A percentile compares a stretch with the other conserved stretches of the same genome.
Conservation (phyloP, 257 asterid genomes). For the Voacanga thouarsii region DNA sequence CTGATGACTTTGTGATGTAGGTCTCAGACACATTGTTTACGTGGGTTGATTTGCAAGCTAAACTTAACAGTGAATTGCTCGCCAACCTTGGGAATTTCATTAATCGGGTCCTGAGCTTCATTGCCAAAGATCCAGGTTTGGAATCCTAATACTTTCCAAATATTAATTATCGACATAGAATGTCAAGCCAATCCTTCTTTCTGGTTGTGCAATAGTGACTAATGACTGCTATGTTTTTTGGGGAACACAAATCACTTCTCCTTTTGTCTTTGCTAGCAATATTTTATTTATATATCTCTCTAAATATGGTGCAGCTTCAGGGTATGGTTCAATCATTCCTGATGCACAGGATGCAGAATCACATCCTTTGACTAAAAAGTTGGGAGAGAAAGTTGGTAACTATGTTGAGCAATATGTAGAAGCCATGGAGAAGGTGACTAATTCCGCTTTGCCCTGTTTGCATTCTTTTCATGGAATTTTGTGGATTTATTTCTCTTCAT, state of each 20-base stretch:
- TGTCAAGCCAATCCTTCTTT: neutral
- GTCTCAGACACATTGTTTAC: slow-evolving; percentile 92
- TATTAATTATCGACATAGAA: neutral
- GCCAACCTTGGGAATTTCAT: slow-evolving; percentile 87
- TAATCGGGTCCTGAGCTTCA: slow-evolving; percentile 92
- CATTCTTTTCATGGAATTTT: slow-evolving; percentile 6
- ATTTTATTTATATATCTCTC: neutral
- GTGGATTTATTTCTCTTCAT: slow-evolving; percentile 1
- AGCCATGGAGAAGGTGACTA: slow-evolving; percentile 88
- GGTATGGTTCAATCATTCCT: slow-evolving; percentile 90
- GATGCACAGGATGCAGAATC: slow-evolving; percentile 69
- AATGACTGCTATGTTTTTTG: neutral
- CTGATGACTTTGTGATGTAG: slow-evolving; percentile 28
- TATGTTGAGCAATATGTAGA: slow-evolving; percentile 69
- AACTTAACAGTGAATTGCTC: slow-evolving; percentile 75
- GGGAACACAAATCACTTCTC: neutral
- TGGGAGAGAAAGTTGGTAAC: slow-evolving; percentile 72
- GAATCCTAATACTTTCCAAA: neutral
- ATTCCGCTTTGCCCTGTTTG: slow-evolving; percentile 11
- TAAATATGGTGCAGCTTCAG: slow-evolving; percentile 51
- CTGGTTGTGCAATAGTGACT: neutral
- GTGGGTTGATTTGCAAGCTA: slow-evolving; percentile 95
- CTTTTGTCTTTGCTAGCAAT: neutral
- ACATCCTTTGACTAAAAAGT: slow-evolving; percentile 58
- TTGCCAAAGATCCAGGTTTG: slow-evolving; percentile 83